Evolutionary conservation across 345 rosid species (phyloP), one percentile per base, ranked within the genome.

Genomic region (Citrus sp.): DNA sequence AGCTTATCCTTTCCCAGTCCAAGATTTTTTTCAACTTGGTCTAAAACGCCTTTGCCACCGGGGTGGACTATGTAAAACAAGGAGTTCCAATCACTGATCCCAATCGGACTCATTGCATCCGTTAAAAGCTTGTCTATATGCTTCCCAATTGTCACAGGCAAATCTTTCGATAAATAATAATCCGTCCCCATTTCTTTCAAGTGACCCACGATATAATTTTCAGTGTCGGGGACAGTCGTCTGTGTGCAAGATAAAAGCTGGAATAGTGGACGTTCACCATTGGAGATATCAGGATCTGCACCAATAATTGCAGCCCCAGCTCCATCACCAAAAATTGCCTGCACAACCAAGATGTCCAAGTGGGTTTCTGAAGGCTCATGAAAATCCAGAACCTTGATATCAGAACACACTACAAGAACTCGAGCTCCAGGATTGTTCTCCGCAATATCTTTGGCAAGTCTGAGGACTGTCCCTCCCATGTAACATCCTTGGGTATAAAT

Each of bases 401-500:
- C 9, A 67, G 71, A 38, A 13, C 46, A 1, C 14, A 67, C 54
- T 9, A 38, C 54, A 1, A 67, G 51, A 67, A 67, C 71, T 19
- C 71, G 28, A n/a, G 54, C 24, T 19, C 54, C 71, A 10, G 14
- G 28, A 67, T 67, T 67, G 9, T 67, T 67, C 16, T 67, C 71
- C 1, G 55, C 54, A 5, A 67, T 14, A 37, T 67, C 71, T 24
- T 38, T 67, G 49, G 71, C 71, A 2, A 67, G 16, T 2, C 71
- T 19, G 71, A 67, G 16, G 30, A 25, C 42, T 22, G 54, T 18
- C 4, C 16, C 71, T 0, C 87, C 85, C 0, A 76, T 82, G 0
- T 67, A 81, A 73, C 83, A 84, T 4, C 87, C 85, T 42, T 81
- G 87, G 19, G 78, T 77, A 27, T 79, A 81, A 78, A 82, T 75